phyloP scores from a whole-genome alignment of 78 protist genomes.

The Tieghemostelium lacteum region DNA sequence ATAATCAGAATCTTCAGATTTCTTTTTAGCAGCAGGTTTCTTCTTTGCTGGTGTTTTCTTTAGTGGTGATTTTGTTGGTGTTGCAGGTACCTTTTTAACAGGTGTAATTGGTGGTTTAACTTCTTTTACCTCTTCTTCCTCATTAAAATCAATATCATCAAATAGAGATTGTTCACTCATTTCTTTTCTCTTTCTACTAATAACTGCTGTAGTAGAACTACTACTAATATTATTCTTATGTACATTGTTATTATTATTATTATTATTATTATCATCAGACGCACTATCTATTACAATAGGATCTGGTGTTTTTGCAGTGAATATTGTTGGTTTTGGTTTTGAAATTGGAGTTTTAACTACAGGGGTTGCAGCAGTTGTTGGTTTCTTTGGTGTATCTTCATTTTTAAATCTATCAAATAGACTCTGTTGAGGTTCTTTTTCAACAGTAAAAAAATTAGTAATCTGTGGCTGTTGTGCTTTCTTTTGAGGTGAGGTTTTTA shows the following conservation, averaged over 20 bases:
- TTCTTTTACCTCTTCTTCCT: neutral
- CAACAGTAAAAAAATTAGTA: no score
- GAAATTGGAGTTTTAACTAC: neutral
- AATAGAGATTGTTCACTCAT: neutral
- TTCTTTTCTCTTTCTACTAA: conserved; percentile 21
- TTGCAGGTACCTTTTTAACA: neutral
- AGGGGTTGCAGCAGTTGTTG: no score
- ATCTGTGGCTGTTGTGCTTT: neutral
- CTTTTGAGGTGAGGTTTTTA: neutral
- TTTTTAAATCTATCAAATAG: no score
- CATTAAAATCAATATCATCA: neutral
- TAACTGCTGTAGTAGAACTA: neutral
- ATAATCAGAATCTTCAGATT: neutral
- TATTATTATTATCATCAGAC: neutral
- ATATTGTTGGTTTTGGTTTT: neutral
- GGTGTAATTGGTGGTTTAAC: neutral
- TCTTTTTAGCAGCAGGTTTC: neutral
- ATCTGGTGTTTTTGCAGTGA: neutral
- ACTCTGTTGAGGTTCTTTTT: no score
- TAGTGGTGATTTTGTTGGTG: neutral
- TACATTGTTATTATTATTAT: neutral
- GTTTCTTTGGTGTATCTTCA: no score
- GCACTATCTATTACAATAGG: neutral
- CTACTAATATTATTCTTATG: no score
- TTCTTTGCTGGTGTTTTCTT: neutral